These are phyloP conservation scores for Hypoxylon sp. DNA, from an alignment of 2,329 filamentous ascomycete genomes.

Conservation along the genomic window DNA sequence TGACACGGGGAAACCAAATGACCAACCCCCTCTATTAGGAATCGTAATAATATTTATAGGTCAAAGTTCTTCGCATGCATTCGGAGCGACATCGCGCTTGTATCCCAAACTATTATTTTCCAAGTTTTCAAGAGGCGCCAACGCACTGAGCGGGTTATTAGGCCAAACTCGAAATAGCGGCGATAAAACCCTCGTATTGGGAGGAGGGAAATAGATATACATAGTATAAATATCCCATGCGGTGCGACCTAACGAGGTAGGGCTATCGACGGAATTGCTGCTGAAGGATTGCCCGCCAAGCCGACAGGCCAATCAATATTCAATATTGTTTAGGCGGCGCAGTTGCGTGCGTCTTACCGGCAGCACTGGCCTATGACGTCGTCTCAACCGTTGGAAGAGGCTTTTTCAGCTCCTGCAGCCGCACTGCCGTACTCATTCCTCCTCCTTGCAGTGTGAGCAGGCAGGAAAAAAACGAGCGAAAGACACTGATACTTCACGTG, in stretches of 20 bases:
- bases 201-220: conserved; percentile 2
- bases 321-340: conserved; percentile 4
- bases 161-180: conserved; percentile 23
- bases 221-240: conserved; percentile 29
- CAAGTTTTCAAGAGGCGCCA: conserved; percentile 7
- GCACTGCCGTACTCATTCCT: conserved; percentile 14
- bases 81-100: conserved; percentile 8
- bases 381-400: conserved; percentile 19
- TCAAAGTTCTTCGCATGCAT: too few relatives aligned
- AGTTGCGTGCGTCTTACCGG: conserved; percentile 28
- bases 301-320: conserved; percentile 16
- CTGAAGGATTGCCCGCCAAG: conserved; percentile 20
- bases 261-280: conserved; percentile 21
- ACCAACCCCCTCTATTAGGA: conserved; percentile 6
- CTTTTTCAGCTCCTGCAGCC: conserved; percentile 35
- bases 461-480: background rate
- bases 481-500: conserved; percentile 14
- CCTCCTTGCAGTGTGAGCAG: background rate
- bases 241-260: conserved; percentile 24
- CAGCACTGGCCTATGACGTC: conserved; percentile 37
- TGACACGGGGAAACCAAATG: conserved; percentile 1
- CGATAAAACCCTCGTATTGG: conserved; percentile 34
- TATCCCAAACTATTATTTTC: conserved; percentile 4
- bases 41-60: too few relatives aligned
- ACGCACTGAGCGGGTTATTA: conserved; percentile 6